Percentiles rank a stretch among this genome's conserved stretches.
phyloP scores from a whole-genome alignment of 305 asterid genomes.

The Fraxinus sp. region DNA sequence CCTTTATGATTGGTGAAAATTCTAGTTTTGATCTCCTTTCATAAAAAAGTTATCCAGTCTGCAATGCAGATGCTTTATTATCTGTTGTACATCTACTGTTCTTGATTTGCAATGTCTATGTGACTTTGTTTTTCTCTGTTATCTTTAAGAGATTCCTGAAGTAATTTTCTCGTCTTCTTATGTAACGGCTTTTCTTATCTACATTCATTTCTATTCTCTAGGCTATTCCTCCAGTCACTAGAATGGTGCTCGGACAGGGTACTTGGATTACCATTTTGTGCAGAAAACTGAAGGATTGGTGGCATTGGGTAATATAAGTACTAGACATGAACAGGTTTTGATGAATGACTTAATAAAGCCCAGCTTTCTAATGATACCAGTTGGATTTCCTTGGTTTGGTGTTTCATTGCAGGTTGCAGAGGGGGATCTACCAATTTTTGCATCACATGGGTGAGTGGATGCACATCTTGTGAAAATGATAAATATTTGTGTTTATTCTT shows the following conservation, averaged over 20 bases:
- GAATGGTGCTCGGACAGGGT: constrained; percentile 80
- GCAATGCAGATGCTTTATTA: not conserved
- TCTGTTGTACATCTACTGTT: not conserved
- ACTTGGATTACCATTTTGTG: constrained; percentile 95
- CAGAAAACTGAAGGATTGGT: constrained; percentile 91
- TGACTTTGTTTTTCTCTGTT: not conserved
- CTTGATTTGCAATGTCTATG: not conserved
- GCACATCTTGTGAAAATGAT: constrained; percentile 14
- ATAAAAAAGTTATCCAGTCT: not conserved
- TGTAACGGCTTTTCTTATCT: constrained; percentile 1
- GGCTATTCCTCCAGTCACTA: constrained; percentile 96
- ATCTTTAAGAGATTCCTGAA: not conserved
- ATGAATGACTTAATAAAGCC: constrained; percentile 1
- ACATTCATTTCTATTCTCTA: constrained; percentile 22
- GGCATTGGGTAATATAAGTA: constrained; percentile 83
- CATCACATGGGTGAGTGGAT: constrained; percentile 84
- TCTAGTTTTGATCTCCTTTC: not conserved
- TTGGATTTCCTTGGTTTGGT: constrained; percentile 19
- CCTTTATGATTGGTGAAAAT: constrained; percentile 9
- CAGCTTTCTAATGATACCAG: not conserved
- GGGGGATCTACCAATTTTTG: constrained; percentile 93
- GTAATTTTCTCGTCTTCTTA: not conserved
- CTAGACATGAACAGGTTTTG: constrained; percentile 9
- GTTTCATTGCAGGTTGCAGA: constrained; percentile 77
- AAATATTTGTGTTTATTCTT: constrained; percentile 16